phyloP scores from a whole-genome alignment of 31 red algal species.

The Odonthalia washingtoniensis region DNA sequence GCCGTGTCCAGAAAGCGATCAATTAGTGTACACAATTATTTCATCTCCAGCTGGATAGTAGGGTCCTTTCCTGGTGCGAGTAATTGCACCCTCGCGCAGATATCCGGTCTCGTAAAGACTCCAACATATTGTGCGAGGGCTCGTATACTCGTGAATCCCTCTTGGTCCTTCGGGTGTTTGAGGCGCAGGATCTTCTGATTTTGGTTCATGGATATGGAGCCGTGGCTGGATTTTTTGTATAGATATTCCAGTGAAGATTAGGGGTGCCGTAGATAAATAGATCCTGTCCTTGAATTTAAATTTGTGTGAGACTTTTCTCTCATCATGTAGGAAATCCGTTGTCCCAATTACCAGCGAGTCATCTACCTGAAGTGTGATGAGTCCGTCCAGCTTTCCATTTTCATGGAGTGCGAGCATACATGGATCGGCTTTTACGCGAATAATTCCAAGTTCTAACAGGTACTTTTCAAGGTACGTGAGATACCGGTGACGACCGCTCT shows the following conservation, averaged over 20 bases:
- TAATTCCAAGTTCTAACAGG: neutral
- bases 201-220: slow-evolving; percentile 3
- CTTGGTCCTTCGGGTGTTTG: neutral
- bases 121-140: slow-evolving; percentile 51
- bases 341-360: neutral
- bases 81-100: slow-evolving; percentile 28
- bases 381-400: neutral
- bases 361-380: neutral
- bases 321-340: neutral
- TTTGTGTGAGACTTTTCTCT: neutral
- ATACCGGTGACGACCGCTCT: slow-evolving; percentile 8
- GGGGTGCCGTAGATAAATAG: neutral
- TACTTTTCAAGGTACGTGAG: neutral
- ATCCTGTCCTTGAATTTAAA: neutral
- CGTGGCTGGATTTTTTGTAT: neutral
- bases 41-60: neutral
- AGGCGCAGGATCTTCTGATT: slow-evolving; percentile 5
- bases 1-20: neutral
- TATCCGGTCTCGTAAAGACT: slow-evolving; percentile 2
- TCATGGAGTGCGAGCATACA: no score
- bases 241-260: slow-evolving; percentile 8
- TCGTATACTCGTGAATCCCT: slow-evolving; percentile 30
- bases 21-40: slow-evolving; percentile 9
- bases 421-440: neutral
- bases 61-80: neutral